Conservation (phyloP, 2,329 filamentous ascomycete species). For the Trichoderma harzianum region DNA sequence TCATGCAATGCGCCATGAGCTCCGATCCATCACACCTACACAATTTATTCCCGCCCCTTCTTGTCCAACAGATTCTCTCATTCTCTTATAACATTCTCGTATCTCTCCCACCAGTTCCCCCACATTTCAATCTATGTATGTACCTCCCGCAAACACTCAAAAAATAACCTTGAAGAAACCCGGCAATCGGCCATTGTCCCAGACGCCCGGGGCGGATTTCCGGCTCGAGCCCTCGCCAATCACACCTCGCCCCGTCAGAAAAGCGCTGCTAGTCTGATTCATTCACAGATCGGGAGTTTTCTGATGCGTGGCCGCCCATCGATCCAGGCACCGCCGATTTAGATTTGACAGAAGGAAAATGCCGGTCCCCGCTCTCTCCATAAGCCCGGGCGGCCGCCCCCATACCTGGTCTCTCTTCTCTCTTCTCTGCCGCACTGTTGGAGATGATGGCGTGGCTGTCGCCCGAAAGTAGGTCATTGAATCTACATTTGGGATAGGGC, state of each 20-base stretch:
- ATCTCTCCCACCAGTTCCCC: background rate
- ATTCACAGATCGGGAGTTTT: background rate
- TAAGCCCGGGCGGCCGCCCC: background rate
- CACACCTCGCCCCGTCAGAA: conserved; percentile 17
- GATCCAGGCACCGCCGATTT: conserved; percentile 8
- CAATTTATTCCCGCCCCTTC: background rate
- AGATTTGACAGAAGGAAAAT: background rate
- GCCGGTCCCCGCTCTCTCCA: background rate
- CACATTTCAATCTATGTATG: background rate
- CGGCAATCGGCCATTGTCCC: background rate
- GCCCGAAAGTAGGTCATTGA: background rate
- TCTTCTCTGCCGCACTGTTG: background rate
- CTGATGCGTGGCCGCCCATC: conserved; percentile 6
- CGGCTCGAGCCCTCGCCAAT: background rate
- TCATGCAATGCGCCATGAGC: background rate
- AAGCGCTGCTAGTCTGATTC: background rate
- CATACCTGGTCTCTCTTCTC: background rate
- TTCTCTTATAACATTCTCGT: background rate
- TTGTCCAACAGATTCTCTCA: background rate
- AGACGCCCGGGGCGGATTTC: background rate
- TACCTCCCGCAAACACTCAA: background rate
- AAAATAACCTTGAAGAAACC: background rate
- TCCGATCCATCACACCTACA: background rate
- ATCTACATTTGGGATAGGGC: background rate
- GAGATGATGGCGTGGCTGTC: background rate